Base-by-base conservation (phyloP, 208 protist genomes). In the Leptomonas pyrrhocoris region DNA sequence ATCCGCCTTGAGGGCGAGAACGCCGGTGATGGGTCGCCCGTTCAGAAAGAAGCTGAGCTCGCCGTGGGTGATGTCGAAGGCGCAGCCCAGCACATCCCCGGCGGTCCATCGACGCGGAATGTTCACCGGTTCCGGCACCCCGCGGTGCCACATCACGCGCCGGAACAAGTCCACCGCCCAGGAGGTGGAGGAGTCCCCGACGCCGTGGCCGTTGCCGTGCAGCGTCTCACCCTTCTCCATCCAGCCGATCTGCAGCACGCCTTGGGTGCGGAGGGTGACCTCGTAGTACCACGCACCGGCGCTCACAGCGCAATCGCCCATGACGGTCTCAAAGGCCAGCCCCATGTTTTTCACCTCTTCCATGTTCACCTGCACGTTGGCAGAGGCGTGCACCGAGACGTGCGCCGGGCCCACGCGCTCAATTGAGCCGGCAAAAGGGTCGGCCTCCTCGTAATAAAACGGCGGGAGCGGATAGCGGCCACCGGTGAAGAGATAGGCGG, bases 231-330 rank as follows among this genome's bases (percentile, higher is more conserved):
- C 50, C 38, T 67, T 78, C 34, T 83, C 74, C 55, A 83, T 73
- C 92, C 94, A 97, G 43, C 94, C 94, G 59, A 97, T 87, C 74
- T 97, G 94, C 86, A 96, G 94, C 34, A 97, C 81, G 19, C 94
- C 94, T 58, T 97, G 94, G 23, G 89, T 90, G 34, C 79, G 81
- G 56, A 97, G 72, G 21, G 85, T 92, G 56, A 96, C 88, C 77
- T 97, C 94, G 73, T 93, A 97, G 75, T 96, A 97, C 94, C 94
- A 97, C 36, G 68, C 71, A 42, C 90, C 92, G 36, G 85, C 88
- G 15, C 73, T 60, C 36, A 96, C 94, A 12, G 68, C 79, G 77
- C 90, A 94, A 68, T 97, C 85, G 38, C 89, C 89, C 40, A 58
- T 61, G 40, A 94, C 83, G 12, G 89, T 96, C 51, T 83, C 63